Base-by-base conservation (phyloP, 1,284 basidiomycete species). In the Cutaneotrichosporon sp. region DNA sequence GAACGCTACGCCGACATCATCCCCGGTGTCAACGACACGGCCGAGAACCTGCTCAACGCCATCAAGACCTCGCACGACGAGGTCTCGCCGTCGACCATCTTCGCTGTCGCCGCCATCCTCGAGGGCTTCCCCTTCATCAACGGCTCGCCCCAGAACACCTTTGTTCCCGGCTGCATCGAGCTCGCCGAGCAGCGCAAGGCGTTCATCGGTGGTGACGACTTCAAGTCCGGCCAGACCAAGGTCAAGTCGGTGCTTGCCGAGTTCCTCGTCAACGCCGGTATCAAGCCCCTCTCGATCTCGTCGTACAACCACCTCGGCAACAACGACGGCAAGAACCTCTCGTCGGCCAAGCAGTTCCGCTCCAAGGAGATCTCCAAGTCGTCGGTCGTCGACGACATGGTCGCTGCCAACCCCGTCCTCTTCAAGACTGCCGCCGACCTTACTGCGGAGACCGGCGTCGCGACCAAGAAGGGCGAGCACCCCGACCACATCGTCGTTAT, bases 291-390 rank as follows among this genome's bases (percentile, higher is more conserved):
- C 71, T 90, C 88, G 55, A 96, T 97, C 65, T 87, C 92, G 24
- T 92, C 88, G 27, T 98, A 98, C 82, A 98, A 97, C 82, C 94
- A 98, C 76, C 84, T 98, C 49, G 94, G 96, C 35, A 97, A 97
- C 82, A 97, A 97, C 74, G 93, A 97, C 71, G 93, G 92, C 27
- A 85, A 86, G 77, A 96, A 97, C 79, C 78, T 97, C 68, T 87
- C 84, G 55, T 86, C 90, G n/a, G 88, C 91, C 75, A 80, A 79
- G 60, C 93, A 97, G 79, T 97, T 97, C 86, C 88, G 86, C 80
- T 88, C 85, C 80, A 98, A 98, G 85, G 94, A 97, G 79, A 93
- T 93, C 74, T 86, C 84, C 80, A 97, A 97, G 84, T 88, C 87
- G 68, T 89, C 85, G 60, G 94, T 98, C 61, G 92, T 97, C 41